Evolutionary conservation across 2,329 filamentous ascomycete genomes (phyloP), one percentile per base, ranked within the genome.

Genomic region (Eurotiales sp.): DNA sequence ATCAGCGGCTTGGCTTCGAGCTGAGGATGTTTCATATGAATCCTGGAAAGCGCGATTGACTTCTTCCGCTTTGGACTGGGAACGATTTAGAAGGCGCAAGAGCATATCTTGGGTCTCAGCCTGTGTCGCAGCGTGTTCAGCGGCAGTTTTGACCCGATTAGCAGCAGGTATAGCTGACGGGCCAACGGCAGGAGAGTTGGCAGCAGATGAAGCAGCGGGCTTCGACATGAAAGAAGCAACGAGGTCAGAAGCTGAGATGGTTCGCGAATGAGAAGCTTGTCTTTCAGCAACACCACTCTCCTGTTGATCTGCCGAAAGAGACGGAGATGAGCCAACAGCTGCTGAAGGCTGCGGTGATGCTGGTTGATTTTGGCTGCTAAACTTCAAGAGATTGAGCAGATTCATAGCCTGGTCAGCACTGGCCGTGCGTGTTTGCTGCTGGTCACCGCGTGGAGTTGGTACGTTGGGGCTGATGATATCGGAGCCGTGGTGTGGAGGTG

Each of bases 31-130:
- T 6, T 57, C 58, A 51, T 57, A 52, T 39, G 58, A 51, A 6
- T 44, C 48, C 7, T 45, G 45, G 17, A 34, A 23, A 3, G 40
- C 40, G 25, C 40, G 46, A 25, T 47, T 48, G n/a, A 17, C 23
- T 19, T 53, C 51, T 39, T 53, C 51, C 1, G 30, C 19, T 32
- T 49, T 53, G 8, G 41, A 22, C 17, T 53, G 90, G 47, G 87
- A 84, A 44, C 87, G 85, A 63, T 90, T 93, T 57, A 99, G 80
- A 53, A 97, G 77, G 61, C 89, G 87, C 56, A 97, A 82, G 43
- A 99, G 77, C 64, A 93, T 88, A 57, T 92, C 85, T 69, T 95
- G 88, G 4, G 90, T 88, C 67, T 90, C 86, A 42, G 64, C 61
- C 29, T 62, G 53, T 40, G 61, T 52, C 4, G 59, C 25, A 3